Conservation (phyloP, 495 filamentous ascomycete genomes). For the Penicillium silybi region DNA sequence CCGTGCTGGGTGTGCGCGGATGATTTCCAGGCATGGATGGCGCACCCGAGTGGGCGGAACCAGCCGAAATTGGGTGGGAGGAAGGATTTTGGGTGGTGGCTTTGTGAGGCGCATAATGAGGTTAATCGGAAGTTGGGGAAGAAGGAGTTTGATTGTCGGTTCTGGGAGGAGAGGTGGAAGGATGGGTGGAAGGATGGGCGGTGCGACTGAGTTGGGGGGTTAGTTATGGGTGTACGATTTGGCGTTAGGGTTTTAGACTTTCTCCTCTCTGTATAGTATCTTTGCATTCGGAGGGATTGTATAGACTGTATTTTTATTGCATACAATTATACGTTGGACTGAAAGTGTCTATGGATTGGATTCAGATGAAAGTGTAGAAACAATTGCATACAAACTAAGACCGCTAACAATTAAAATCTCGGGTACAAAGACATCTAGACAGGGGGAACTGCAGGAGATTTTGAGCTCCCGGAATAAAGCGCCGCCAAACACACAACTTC, state of each 20-base stretch:
- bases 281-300: not conserved
- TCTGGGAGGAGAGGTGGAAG: conserved; percentile 93
- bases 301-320: not conserved
- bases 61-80: conserved; percentile 63
- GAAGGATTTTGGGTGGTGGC: conserved; percentile 82
- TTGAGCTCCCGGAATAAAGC: conserved; percentile 16
- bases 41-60: conserved; percentile 53
- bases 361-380: conserved; percentile 1
- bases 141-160: conserved; percentile 80
- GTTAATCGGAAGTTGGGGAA: conserved; percentile 95
- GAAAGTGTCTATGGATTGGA: not conserved
- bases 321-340: not conserved
- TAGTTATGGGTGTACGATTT: not conserved
- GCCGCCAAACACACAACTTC: conserved; percentile 28
- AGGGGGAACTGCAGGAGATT: conserved; percentile 20
- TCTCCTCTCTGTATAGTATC: not conserved
- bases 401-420: conserved; percentile 34
- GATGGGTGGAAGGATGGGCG: conserved; percentile 88
- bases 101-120: conserved; percentile 97
- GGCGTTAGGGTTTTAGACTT: not conserved
- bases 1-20: conserved; percentile 94
- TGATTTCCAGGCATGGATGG: conserved; percentile 84
- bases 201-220: conserved; percentile 38
- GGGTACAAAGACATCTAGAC: conserved; percentile 32
- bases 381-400: conserved; percentile 30